Evolutionary conservation across 148 eudicot genomes (phyloP), one percentile per base, ranked within the genome.

Genomic region (Diospyros kaki): DNA sequence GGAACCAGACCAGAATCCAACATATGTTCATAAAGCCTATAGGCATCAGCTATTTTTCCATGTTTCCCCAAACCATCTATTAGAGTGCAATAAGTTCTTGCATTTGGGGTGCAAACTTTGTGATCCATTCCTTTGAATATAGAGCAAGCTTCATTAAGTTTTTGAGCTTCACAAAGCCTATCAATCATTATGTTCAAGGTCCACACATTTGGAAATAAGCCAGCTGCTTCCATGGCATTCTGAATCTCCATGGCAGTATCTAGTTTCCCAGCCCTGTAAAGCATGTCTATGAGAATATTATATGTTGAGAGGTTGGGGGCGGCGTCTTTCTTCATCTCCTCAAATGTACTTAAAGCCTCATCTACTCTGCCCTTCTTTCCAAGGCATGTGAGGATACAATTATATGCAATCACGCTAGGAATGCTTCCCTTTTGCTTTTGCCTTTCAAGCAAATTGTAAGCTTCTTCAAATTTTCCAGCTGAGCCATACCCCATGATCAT

Each of bases 401-500:
- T 92, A 73, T 95, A 95, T 8, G 97, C 96, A 73, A 95, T 87
- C 64, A 95, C 97, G 83, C 89, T 90, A 4, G 97, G 94, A 60
- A 95, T 90, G 43, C 90, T 90, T 51, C 97, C 97, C 80, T 83
- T 95, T 73, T 68, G 81, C 70, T 83, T 95, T 87, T 95, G 98
- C 73, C 89, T 89, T 74, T 95, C 97, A 2, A 95, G 92, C 73
- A 92, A 85, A 58, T 62, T 71, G 72, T 86, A 92, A 4, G 97
- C 97, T 81, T 95, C 91, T 59, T 87, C 85, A 70, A 95, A 95
- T 81, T 73, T 92, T 70, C 98, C 98, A 60, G 86, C 89, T 11
- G 87, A 84, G 58, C 97, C 98, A 77, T 92, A 95, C 44, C 97
- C 98, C 98, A 95, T 95, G 61, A 95, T 89, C 97, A 95, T 89